phyloP scores from a whole-genome alignment of 129 eudicot genomes.

The Helianthus annuus region DNA sequence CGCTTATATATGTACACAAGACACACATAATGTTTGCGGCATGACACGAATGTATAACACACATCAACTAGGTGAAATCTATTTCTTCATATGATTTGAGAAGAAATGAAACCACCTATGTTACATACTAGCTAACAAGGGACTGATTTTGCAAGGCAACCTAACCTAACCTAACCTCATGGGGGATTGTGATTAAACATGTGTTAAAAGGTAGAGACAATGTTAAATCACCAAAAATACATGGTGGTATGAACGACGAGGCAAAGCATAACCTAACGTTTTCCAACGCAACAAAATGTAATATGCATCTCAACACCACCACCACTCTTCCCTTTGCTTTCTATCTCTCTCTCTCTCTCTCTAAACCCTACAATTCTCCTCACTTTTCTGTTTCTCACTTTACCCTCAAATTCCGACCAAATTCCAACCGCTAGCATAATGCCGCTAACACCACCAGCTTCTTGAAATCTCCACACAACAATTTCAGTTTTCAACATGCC shows the following conservation, averaged over 20 bases:
- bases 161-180: no score
- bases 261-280: constrained; percentile 31
- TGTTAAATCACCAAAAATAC: neutral
- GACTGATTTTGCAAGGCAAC: no score
- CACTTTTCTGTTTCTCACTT: constrained; percentile 34
- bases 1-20: no score
- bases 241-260: constrained; percentile 24
- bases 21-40: no score
- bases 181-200: no score
- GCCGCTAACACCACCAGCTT: constrained; percentile 13
- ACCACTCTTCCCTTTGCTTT: constrained; percentile 16
- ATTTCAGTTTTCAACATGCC: constrained; percentile 39
- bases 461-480: neutral
- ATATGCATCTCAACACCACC: constrained; percentile 19
- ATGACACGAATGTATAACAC: no score
- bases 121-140: no score
- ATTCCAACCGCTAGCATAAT: constrained; percentile 15
- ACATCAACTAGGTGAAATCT: no score
- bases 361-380: neutral
- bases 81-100: no score
- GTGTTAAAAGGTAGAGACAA: neutral
- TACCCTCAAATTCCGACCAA: constrained; percentile 8
- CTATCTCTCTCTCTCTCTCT: constrained; percentile 33
- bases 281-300: constrained; percentile 33
- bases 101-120: no score